Conservation (phyloP, 1,284 basidiomycete genomes). For the Fistulinella cinereoalba region DNA sequence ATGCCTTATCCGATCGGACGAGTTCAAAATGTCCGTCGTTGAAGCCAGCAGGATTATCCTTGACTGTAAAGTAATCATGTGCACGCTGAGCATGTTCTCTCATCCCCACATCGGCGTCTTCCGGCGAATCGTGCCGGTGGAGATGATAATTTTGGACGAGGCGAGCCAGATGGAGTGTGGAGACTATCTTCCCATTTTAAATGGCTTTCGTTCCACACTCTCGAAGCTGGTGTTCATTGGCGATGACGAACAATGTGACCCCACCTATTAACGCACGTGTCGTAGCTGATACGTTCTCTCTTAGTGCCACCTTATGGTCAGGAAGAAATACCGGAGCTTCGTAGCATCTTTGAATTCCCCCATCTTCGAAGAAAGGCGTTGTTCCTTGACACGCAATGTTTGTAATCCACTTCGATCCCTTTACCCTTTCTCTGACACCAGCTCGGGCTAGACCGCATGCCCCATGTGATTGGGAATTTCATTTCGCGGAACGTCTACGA, state of each 20-base stretch:
- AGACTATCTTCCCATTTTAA: slow-evolving; percentile 54
- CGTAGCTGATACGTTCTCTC: slow-evolving; percentile 4
- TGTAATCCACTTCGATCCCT: slow-evolving; percentile 4
- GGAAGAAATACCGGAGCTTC: slow-evolving; percentile 39
- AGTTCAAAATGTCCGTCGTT: slow-evolving; percentile 33
- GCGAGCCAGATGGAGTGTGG: slow-evolving; percentile 65
- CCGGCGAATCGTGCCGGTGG: slow-evolving; percentile 43
- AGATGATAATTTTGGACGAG: slow-evolving; percentile 59
- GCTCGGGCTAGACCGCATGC: slow-evolving; percentile 46
- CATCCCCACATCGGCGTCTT: slow-evolving; percentile 32
- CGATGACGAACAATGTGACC: slow-evolving; percentile 69
- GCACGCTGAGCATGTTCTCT: slow-evolving; percentile 48
- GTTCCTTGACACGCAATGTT: slow-evolving; percentile 47
- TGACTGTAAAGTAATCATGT: slow-evolving; percentile 55
- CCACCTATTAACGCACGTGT: slow-evolving; percentile 7
- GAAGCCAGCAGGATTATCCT: slow-evolving; percentile 28
- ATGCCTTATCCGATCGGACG: slow-evolving; percentile 51
- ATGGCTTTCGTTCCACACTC: slow-evolving; percentile 41
- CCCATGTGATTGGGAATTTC: slow-evolving; percentile 44
- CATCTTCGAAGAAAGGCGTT: slow-evolving; percentile 35
- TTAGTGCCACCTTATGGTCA: slow-evolving; percentile 50
- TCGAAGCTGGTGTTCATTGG: slow-evolving; percentile 71
- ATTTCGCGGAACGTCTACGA: slow-evolving; percentile 47
- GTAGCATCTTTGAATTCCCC: slow-evolving; percentile 45
- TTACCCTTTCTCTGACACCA: neutral